Evolutionary conservation across 1,284 basidiomycete species (phyloP).

Genomic region (Moesziomyces parantarcticus): DNA sequence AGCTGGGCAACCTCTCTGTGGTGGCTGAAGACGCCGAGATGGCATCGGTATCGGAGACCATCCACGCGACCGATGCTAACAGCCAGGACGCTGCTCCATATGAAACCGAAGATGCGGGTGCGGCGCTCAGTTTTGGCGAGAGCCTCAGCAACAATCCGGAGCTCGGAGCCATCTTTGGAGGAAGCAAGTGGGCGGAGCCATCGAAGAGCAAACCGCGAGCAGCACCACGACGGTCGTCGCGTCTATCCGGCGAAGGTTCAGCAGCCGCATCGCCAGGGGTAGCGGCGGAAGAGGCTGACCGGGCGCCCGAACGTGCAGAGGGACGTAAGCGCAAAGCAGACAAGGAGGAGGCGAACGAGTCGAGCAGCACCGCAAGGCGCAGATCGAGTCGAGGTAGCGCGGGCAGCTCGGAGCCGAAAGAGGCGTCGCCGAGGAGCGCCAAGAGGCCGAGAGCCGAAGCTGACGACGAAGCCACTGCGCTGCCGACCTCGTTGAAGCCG

Average conservation of each 20-base stretch:
- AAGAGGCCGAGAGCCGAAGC: no score
- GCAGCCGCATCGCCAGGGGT: background rate
- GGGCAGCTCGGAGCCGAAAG: background rate
- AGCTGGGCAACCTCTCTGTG: conserved; percentile 22
- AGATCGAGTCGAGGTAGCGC: conserved; percentile 19
- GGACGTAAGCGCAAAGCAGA: conserved; percentile 24
- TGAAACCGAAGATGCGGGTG: conserved; percentile 4
- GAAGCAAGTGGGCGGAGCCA: conserved; percentile 2
- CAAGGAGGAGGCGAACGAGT: background rate
- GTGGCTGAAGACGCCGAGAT: conserved; percentile 28
- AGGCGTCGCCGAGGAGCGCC: no score
- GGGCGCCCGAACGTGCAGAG: background rate
- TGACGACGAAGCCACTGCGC: no score
- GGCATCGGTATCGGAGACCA: conserved; percentile 12
- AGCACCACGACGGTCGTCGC: conserved; percentile 26
- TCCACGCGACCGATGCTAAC: conserved; percentile 10
- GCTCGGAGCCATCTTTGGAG: conserved; percentile 42
- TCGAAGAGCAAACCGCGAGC: background rate
- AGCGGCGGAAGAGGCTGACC: background rate
- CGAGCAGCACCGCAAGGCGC: conserved; percentile 7
- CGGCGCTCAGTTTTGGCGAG: conserved; percentile 21
- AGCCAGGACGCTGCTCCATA: conserved; percentile 12
- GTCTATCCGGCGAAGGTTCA: conserved; percentile 18
- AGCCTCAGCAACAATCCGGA: conserved; percentile 42
- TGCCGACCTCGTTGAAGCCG: background rate